Evolutionary conservation across 257 asterid species (phyloP).

Genomic region (Gardenia jasminoides): DNA sequence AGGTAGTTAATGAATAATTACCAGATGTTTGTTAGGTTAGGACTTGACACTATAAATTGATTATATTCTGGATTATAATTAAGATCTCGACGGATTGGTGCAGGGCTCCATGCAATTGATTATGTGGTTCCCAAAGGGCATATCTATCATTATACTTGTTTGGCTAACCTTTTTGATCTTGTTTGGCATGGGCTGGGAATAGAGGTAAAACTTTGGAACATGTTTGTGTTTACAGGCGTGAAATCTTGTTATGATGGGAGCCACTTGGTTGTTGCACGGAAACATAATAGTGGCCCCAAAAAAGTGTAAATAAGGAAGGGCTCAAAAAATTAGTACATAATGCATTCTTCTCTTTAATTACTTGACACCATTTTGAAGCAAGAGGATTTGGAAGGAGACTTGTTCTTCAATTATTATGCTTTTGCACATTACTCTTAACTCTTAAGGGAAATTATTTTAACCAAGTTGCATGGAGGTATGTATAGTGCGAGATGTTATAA

Average conservation of each 20-base stretch:
- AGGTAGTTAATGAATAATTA: not conserved
- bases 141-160: slow-evolving; percentile 25
- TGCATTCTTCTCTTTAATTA: no score
- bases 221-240: slow-evolving; percentile 52
- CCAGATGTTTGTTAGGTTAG: slow-evolving; percentile 1
- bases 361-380: no score
- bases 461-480: no score
- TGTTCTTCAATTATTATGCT: no score
- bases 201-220: slow-evolving; percentile 24
- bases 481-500: no score
- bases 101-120: slow-evolving; percentile 42
- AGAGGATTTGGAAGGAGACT: no score
- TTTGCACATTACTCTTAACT: no score
- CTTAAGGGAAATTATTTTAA: no score
- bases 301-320: slow-evolving; percentile 26
- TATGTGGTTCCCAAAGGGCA: slow-evolving; percentile 13
- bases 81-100: slow-evolving; percentile 20
- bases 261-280: slow-evolving; percentile 43
- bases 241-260: slow-evolving; percentile 49
- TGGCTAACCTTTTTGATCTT: slow-evolving; percentile 17
- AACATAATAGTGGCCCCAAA: slow-evolving; percentile 29
- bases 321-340: slow-evolving; percentile 27
- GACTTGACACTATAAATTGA: slow-evolving; percentile 4
- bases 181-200: slow-evolving; percentile 27
- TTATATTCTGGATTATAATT: not conserved